Evolutionary conservation across 1,284 basidiomycete genomes (phyloP).

Genomic region (Cryptococcus sp.): DNA sequence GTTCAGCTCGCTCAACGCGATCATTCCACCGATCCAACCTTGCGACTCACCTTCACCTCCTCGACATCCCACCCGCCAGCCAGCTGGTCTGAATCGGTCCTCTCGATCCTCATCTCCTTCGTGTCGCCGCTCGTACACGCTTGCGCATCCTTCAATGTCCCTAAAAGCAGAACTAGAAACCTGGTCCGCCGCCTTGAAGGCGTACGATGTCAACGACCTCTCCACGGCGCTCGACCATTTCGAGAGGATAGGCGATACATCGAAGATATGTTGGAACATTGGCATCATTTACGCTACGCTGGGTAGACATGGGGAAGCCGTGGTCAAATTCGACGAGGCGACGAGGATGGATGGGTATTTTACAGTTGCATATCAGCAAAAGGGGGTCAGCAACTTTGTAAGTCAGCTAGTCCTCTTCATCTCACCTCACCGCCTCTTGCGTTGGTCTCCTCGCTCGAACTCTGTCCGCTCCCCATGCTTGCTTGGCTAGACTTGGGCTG

Average conservation of each 20-base stretch:
- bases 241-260: constrained; percentile 65
- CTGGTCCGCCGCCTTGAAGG: constrained; percentile 75
- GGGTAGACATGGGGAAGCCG: constrained; percentile 75
- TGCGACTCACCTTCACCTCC: background rate
- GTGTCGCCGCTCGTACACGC: too few species aligned
- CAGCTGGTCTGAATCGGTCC: too few species aligned
- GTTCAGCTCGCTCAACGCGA: too few species aligned
- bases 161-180: constrained; percentile 65
- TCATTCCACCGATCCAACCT: too few species aligned
- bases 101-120: too few species aligned
- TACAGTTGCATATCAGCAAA: constrained; percentile 62
- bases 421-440: too few species aligned
- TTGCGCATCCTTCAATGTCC: constrained; percentile 36
- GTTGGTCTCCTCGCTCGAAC: too few species aligned
- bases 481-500: too few species aligned
- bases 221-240: constrained; percentile 67
- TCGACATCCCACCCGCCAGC: too few species aligned
- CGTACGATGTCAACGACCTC: constrained; percentile 78
- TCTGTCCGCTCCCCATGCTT: too few species aligned
- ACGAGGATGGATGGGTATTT: constrained; percentile 72
- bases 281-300: constrained; percentile 83
- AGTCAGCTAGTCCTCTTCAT: constrained; percentile 5
- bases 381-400: constrained; percentile 29
- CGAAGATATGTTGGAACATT: constrained; percentile 84
- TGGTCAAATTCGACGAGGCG: constrained; percentile 69